Conservation (phyloP, 2,329 filamentous ascomycete species). For the Colletotrichum gloeosporioides region DNA sequence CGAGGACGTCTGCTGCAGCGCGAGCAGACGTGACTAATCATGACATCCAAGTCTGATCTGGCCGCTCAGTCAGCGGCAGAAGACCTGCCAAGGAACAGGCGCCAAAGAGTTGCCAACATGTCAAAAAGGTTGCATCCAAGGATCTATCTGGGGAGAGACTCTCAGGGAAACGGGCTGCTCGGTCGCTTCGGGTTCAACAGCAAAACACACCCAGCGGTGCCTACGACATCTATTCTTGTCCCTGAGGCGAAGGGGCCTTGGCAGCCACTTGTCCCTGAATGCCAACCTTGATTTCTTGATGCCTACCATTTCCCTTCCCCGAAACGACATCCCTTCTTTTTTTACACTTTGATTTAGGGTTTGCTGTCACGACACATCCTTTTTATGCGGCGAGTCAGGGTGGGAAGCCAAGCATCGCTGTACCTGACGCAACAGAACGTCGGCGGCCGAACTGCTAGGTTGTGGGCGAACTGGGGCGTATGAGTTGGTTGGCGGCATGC, state of each 20-base stretch:
- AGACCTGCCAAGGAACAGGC: neutral
- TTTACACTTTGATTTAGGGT: constrained; percentile 12
- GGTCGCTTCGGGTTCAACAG: neutral
- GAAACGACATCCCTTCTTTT: neutral
- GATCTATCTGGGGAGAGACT: neutral
- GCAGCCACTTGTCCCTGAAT: neutral
- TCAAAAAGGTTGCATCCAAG: neutral
- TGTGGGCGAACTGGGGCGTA: neutral
- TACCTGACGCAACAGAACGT: neutral
- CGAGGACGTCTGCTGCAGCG: neutral
- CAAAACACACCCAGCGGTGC: neutral
- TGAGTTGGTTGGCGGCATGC: neutral
- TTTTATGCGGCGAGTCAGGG: constrained; percentile 15
- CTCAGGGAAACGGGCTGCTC: neutral
- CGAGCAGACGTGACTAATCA: neutral
- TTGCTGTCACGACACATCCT: constrained; percentile 16
- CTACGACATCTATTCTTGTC: neutral
- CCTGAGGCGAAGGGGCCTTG: neutral
- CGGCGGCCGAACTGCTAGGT: neutral
- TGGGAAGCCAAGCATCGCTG: neutral
- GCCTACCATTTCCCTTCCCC: neutral
- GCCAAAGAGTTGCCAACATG: neutral
- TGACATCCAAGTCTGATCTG: neutral
- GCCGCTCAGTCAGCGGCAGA: neutral
- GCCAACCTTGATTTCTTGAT: neutral